Base-by-base conservation (phyloP, 352 stramenopile species). In the Bremia lactucae region DNA sequence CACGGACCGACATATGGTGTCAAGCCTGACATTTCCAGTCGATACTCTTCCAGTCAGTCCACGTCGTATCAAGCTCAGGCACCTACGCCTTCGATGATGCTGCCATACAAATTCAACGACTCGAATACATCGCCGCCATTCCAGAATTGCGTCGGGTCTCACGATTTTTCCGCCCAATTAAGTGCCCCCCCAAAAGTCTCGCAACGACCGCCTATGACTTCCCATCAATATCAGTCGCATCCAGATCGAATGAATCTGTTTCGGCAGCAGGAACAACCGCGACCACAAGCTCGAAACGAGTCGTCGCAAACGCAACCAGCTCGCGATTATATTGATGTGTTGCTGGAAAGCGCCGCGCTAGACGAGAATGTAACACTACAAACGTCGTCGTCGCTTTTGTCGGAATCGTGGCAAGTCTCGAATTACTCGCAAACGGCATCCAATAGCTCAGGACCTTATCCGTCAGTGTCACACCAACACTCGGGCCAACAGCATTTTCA, bases 311-410 rank as follows among this genome's bases (percentile, higher is more conserved):
- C 4, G 24, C 33, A 43, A 34, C 45, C 52, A 4, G 28, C 28
- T 33, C 62, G 62, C 33, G 68, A 83, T 29, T 83, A 74, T 26
- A 70, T 83, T 8, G 70, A 83, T 42, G 65, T 80, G 15, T 37
- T 83, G 13, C 45, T 83, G 2, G 70, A 83, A 50, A 80, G 65
- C 22, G 68, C 67, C 0, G 68, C 49, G 7, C 25, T 83, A 28
- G 67, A 83, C 15, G 70, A 82, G 2, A 60, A 64, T 38, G 21
- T 82, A 9, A 36, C 62, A 5, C 34, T 50, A 10, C 62, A 72
- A 48, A 54, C 42, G 4, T 60, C 59, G 2, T 49, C 58, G 31
- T 43, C 52, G 15, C 33, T 65, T 15, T 16, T 38, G 16, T 49
- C 58, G 4, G 53, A 54, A 21, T 52, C 40, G 4, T 67, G 61